Base-by-base conservation (phyloP, 1,139 yeast species). In the Insectozyma bohioensis region DNA sequence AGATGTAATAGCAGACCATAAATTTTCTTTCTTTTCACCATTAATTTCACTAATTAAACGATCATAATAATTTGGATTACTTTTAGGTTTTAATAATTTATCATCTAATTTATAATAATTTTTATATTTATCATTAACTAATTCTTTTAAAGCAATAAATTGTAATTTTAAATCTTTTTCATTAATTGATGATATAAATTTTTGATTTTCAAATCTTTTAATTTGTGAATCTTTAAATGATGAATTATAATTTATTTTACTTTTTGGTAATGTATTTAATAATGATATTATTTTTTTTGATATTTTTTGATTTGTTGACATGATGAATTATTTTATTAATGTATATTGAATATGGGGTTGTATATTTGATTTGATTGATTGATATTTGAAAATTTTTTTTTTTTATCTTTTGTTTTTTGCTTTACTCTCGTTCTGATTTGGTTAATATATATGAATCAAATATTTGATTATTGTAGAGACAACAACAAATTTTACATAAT, bases 31-130 rank as follows among this genome's bases (percentile, higher is more conserved):
- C 50, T 71, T 71, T 46, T 81, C 80, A n/a, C 95, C 92, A 38
- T 72, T 68, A 31, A 88, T 71, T 55, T 86, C 95, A 30, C 72
- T 67, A 60, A 83, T 50, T 35, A 88, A 67, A 49, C 94, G 72
- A 26, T 68, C 72, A 52, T 88, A 88, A 52, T 88, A 88, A 31
- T 72, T 61, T 2, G 95, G 90, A 54, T 87, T 85, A 2, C 96
- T 95, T 51, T 81, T 80, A 19, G 97, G 97, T 46, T 61, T 68
- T 49, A 77, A 61, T 42, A 88, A 59, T 54, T 83, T 82, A 33
- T 79, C 83, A 39, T 80, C 81, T 23, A 80, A 68, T 43, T 72
- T 64, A 53, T 83, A 84, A 50, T 78, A 76, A 41, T 75, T 72
- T 50, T 67, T 71, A 61, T 80, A 81, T 51, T 79, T 80, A 53